Percentiles rank a stretch among this genome's conserved stretches.
Evolutionary conservation across 768 basidiomycete species (phyloP).

Genomic region (Lentinula guzmanii): DNA sequence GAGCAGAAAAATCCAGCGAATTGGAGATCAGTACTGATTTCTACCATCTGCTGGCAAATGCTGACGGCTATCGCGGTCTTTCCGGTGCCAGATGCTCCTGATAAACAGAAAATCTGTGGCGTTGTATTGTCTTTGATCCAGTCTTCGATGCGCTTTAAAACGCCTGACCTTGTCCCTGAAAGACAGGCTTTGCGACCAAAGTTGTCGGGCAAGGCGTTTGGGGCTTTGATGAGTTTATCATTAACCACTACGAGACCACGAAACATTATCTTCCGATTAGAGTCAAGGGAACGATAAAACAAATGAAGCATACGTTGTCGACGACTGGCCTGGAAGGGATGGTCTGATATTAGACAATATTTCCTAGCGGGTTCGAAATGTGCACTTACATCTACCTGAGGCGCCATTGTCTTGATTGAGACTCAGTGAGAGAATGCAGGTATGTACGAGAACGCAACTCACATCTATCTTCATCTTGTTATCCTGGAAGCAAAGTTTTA

Average conservation of each 20-base stretch:
- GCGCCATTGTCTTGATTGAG: background rate
- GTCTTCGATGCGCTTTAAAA: background rate
- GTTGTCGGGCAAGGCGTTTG: background rate
- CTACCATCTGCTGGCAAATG: background rate
- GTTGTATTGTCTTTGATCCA: background rate
- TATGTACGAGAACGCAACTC: background rate
- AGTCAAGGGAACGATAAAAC: background rate
- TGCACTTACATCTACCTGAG: background rate
- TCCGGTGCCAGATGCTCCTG: background rate
- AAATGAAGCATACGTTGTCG: background rate
- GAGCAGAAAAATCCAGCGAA: constrained; percentile 4
- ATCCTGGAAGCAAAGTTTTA: background rate
- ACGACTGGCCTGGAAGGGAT: background rate
- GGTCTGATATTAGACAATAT: too few species aligned
- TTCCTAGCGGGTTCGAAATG: too few species aligned
- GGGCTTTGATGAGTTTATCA: background rate
- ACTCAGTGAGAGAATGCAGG: background rate
- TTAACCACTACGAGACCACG: background rate
- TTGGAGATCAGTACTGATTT: background rate
- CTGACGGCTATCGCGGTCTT: background rate
- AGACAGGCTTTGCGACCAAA: background rate
- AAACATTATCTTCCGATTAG: background rate
- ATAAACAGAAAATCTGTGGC: background rate
- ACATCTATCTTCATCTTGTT: background rate
- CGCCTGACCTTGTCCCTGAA: background rate